These are phyloP conservation scores for Fusarium musae DNA, from an alignment of 2,329 filamentous ascomycete species.

Conservation along the genomic window DNA sequence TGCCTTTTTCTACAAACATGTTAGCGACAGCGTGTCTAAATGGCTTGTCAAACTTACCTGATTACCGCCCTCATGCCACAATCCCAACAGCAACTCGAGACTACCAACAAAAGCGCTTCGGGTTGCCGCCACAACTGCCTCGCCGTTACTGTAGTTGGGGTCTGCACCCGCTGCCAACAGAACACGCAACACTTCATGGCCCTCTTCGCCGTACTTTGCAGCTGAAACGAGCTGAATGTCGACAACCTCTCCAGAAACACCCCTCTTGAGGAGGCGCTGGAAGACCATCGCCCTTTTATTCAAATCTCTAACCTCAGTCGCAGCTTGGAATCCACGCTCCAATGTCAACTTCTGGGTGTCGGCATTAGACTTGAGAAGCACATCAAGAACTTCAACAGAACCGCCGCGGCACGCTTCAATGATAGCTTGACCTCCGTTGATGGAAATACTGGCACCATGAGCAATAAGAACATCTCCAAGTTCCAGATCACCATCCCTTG, in stretches of 20 bases:
- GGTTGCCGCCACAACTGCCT: slow-evolving; percentile 65
- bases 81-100: slow-evolving; percentile 62
- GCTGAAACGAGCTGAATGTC: slow-evolving; percentile 65
- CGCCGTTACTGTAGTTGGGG: slow-evolving; percentile 65
- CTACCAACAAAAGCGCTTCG: slow-evolving; percentile 62
- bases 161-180: slow-evolving; percentile 65
- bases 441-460: slow-evolving; percentile 62
- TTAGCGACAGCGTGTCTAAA: slow-evolving; percentile 26
- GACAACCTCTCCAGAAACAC: slow-evolving; percentile 62
- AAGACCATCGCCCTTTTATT: slow-evolving; percentile 62
- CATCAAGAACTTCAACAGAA: slow-evolving; percentile 59
- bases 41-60: slow-evolving; percentile 51
- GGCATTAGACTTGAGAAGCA: slow-evolving; percentile 58
- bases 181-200: slow-evolving; percentile 60
- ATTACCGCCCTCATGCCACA: slow-evolving; percentile 54
- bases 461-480: slow-evolving; percentile 63
- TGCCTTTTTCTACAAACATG: slow-evolving; percentile 54
- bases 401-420: slow-evolving; percentile 65
- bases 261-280: slow-evolving; percentile 60
- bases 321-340: slow-evolving; percentile 64
- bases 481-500: slow-evolving; percentile 63
- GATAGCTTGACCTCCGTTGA: slow-evolving; percentile 63
- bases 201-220: slow-evolving; percentile 61
- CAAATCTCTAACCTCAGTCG: slow-evolving; percentile 63
- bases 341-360: slow-evolving; percentile 56